Evolutionary conservation across 2,329 filamentous ascomycete species (phyloP).

Genomic region (Helicocarpus griseus): DNA sequence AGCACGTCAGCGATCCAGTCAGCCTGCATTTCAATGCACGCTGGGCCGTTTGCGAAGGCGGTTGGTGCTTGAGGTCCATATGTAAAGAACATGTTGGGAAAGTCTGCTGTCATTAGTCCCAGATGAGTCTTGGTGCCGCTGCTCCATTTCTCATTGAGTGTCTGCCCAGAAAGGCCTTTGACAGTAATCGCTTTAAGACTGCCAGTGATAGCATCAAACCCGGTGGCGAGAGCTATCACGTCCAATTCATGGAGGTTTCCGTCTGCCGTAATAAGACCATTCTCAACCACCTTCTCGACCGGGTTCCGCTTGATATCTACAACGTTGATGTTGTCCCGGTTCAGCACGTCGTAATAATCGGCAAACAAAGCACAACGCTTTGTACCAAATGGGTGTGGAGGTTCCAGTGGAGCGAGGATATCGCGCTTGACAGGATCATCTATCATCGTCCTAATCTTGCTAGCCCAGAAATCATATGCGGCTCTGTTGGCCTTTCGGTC

Average conservation of each 20-base stretch:
- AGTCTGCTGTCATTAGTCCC: conserved; percentile 28
- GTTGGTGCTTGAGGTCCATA: conserved; percentile 47
- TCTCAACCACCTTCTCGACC: conserved; percentile 24
- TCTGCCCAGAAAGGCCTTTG: conserved; percentile 15
- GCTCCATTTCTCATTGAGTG: conserved; percentile 19
- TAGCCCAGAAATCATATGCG: neutral
- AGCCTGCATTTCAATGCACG: neutral
- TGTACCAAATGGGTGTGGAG: conserved; percentile 46
- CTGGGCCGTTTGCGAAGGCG: conserved; percentile 12
- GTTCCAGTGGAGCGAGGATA: conserved; percentile 43
- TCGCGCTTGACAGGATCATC: conserved; percentile 29
- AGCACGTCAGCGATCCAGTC: neutral
- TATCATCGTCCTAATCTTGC: neutral
- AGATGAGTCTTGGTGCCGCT: conserved; percentile 25
- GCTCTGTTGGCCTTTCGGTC: neutral
- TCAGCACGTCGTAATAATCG: conserved; percentile 42
- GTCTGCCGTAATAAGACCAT: conserved; percentile 32
- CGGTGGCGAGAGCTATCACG: conserved; percentile 29
- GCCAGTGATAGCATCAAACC: conserved; percentile 30
- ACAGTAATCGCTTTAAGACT: conserved; percentile 26
- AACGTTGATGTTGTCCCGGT: conserved; percentile 37
- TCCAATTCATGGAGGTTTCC: conserved; percentile 30
- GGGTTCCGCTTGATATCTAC: conserved; percentile 36
- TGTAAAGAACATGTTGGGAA: conserved; percentile 38
- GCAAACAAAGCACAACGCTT: conserved; percentile 43